Evolutionary conservation across 495 filamentous ascomycete genomes (phyloP).

Genomic region (Aspergillus bertholletiae): DNA sequence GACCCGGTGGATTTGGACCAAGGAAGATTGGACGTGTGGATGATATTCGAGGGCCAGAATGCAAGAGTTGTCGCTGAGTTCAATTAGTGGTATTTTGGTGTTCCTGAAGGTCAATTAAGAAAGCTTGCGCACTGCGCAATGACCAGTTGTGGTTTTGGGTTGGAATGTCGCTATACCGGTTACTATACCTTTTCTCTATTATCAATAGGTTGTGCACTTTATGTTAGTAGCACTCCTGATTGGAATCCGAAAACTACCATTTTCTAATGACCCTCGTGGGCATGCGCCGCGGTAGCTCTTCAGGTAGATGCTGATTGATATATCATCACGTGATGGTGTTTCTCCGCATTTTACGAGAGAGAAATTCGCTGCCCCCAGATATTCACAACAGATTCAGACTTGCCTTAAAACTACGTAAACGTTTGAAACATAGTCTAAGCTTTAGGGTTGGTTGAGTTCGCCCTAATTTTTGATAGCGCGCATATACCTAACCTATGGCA

Average conservation of each 20-base stretch:
- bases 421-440: background rate
- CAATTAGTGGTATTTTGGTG: background rate
- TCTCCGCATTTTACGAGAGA: slow-evolving; percentile 8
- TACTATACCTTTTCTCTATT: background rate
- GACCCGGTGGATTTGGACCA: slow-evolving; percentile 26
- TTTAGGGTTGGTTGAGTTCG: background rate
- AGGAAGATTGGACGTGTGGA: slow-evolving; percentile 36
- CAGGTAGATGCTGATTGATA: background rate
- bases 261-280: too few relatives aligned
- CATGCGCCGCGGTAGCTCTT: too few relatives aligned
- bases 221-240: too few relatives aligned
- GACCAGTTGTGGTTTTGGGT: background rate
- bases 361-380: background rate
- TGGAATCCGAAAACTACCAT: too few relatives aligned
- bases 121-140: background rate
- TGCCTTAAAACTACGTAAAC: too few relatives aligned
- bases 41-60: slow-evolving; percentile 41
- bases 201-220: too few relatives aligned
- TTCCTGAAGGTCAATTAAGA: background rate
- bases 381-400: background rate
- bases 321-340: slow-evolving; percentile 6
- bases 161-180: background rate
- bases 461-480: background rate
- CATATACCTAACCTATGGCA: background rate
- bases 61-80: slow-evolving; percentile 27